Conservation (phyloP, 495 filamentous ascomycete species). For the Tuber aestivum region DNA sequence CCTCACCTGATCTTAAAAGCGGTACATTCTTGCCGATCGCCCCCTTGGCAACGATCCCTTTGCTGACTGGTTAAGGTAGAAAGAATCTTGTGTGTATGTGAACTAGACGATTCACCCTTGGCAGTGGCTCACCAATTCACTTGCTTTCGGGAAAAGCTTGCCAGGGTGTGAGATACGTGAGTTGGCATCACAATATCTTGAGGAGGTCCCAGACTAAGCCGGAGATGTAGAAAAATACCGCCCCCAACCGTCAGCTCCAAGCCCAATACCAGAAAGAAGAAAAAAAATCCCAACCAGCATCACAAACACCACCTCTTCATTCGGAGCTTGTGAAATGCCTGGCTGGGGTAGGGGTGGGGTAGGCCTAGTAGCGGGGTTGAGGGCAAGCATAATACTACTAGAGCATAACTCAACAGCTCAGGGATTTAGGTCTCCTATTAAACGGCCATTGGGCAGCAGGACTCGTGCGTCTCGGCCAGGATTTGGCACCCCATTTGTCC, state of each 20-base stretch:
- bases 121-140: neutral
- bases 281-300: no score
- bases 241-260: no score
- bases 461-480: no score
- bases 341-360: no score
- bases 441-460: neutral
- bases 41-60: no score
- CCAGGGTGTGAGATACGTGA: neutral
- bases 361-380: neutral
- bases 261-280: no score
- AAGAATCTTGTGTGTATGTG: neutral
- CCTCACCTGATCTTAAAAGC: no score
- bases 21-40: no score
- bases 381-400: neutral
- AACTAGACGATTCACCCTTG: neutral
- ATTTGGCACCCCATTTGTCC: no score
- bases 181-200: neutral
- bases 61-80: no score
- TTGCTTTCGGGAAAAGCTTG: neutral
- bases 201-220: neutral
- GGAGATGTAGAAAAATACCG: neutral
- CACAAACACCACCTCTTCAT: no score
- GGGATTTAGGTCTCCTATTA: neutral
- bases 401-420: neutral
- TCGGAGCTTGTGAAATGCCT: no score